Evolutionary conservation across 495 filamentous ascomycete genomes (phyloP).

Genomic region (Aspergillus cristatus): DNA sequence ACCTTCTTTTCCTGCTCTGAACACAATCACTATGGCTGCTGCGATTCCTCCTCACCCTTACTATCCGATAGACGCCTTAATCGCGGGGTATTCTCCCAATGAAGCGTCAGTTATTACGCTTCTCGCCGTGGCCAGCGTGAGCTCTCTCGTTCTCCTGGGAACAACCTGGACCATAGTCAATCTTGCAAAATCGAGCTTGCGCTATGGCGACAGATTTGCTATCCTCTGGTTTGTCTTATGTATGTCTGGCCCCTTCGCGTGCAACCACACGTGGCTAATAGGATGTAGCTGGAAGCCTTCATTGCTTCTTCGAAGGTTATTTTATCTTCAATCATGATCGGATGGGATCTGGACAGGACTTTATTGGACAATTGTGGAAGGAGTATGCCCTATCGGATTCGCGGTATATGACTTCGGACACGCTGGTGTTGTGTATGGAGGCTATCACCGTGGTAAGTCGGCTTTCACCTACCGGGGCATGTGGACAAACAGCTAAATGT

Average conservation of each 20-base stretch:
- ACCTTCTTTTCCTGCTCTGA: too few relatives aligned
- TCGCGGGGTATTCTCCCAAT: slow-evolving; percentile 56
- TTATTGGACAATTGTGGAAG: slow-evolving; percentile 80
- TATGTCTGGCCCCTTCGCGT: slow-evolving; percentile 25
- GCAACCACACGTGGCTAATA: too few relatives aligned
- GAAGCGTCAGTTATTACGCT: slow-evolving; percentile 43
- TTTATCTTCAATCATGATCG: slow-evolving; percentile 57
- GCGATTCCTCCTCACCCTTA: slow-evolving; percentile 50
- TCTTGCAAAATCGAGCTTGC: slow-evolving; percentile 36
- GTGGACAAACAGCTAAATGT: too few relatives aligned
- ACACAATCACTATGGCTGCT: slow-evolving; percentile 10
- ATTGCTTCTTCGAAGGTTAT: slow-evolving; percentile 83
- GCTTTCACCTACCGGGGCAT: too few relatives aligned
- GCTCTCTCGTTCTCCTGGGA: slow-evolving; percentile 42
- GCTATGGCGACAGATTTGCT: slow-evolving; percentile 40
- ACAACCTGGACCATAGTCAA: slow-evolving; percentile 39
- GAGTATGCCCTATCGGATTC: slow-evolving; percentile 81
- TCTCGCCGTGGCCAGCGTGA: slow-evolving; percentile 42
- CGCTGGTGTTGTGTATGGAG: slow-evolving; percentile 79
- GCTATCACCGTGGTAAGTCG: slow-evolving; percentile 63
- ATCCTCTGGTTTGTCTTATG: slow-evolving; percentile 61
- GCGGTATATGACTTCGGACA: slow-evolving; percentile 68
- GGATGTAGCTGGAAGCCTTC: slow-evolving; percentile 50
- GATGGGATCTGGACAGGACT: slow-evolving; percentile 48
- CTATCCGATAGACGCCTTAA: slow-evolving; percentile 53